Percentiles rank a stretch among this genome's conserved stretches.
Evolutionary conservation across 2,329 filamentous ascomycete species (phyloP).

Genomic region (Didymella lethalis): DNA sequence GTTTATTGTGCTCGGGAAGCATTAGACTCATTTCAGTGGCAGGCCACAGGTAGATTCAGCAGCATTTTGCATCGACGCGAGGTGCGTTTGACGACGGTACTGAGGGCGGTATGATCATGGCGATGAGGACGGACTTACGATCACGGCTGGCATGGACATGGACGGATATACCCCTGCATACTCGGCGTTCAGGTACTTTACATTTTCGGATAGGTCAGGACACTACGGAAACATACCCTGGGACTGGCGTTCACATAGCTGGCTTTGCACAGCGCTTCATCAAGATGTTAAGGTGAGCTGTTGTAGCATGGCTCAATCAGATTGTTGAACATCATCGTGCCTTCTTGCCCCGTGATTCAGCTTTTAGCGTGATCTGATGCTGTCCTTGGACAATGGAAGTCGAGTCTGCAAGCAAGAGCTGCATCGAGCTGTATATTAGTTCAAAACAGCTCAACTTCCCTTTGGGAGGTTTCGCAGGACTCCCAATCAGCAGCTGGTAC

Average conservation of each 20-base stretch:
- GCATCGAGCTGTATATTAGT: too few species aligned
- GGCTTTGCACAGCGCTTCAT: not conserved
- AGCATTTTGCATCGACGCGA: not conserved
- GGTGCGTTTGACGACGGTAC: not conserved
- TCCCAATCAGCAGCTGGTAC: too few species aligned
- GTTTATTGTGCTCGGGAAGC: not conserved
- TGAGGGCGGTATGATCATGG: not conserved
- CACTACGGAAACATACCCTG: conserved; percentile 3
- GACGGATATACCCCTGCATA: conserved; percentile 17
- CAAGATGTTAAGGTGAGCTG: not conserved
- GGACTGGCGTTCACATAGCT: conserved; percentile 7
- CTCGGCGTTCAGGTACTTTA: conserved; percentile 5
- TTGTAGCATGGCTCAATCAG: not conserved
- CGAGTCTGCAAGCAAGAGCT: too few species aligned
- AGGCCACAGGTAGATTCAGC: conserved; percentile 6
- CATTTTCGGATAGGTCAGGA: not conserved
- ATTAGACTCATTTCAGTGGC: conserved; percentile 5
- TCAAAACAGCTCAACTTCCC: too few species aligned
- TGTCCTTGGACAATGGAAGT: too few species aligned
- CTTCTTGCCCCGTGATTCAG: too few species aligned
- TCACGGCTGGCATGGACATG: conserved; percentile 6
- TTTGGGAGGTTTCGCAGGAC: too few species aligned
- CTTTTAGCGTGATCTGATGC: too few species aligned
- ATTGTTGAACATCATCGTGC: not conserved
- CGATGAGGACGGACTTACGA: not conserved